Evolutionary conservation across 305 asterid species (phyloP).

Genomic region (Fraxinus platypoda): DNA sequence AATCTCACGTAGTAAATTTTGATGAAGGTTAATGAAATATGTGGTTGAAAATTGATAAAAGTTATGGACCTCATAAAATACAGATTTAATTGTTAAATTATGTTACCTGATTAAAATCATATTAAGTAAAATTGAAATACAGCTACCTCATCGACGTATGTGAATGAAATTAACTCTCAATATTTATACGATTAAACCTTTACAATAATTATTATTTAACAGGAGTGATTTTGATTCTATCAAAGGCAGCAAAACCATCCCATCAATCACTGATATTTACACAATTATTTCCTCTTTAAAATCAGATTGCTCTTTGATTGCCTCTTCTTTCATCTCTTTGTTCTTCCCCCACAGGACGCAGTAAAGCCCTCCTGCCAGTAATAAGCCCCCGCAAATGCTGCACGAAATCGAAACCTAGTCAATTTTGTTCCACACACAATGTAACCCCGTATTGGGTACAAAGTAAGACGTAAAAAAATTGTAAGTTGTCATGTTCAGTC

Average conservation of each 20-base stretch:
- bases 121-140: not conserved
- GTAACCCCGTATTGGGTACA: not conserved
- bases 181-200: not conserved
- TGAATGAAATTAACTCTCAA: not conserved
- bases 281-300: conserved; percentile 31
- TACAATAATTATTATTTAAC: not conserved
- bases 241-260: not conserved
- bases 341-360: conserved; percentile 66
- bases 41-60: too few relatives aligned
- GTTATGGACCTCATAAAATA: too few relatives aligned
- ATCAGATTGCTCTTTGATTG: conserved; percentile 22
- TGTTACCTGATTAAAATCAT: not conserved
- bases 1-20: too few relatives aligned
- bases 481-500: not conserved
- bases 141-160: too few relatives aligned
- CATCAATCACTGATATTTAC: conserved; percentile 17
- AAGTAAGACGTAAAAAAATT: not conserved
- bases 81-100: too few relatives aligned
- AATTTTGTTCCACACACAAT: not conserved
- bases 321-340: conserved; percentile 37
- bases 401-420: conserved; percentile 1
- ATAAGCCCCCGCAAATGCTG: conserved; percentile 63
- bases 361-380: conserved; percentile 58
- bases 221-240: not conserved
- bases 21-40: too few relatives aligned